phyloP scores from a whole-genome alignment of 352 stramenopile genomes.

The Blastocystis sp. region DNA sequence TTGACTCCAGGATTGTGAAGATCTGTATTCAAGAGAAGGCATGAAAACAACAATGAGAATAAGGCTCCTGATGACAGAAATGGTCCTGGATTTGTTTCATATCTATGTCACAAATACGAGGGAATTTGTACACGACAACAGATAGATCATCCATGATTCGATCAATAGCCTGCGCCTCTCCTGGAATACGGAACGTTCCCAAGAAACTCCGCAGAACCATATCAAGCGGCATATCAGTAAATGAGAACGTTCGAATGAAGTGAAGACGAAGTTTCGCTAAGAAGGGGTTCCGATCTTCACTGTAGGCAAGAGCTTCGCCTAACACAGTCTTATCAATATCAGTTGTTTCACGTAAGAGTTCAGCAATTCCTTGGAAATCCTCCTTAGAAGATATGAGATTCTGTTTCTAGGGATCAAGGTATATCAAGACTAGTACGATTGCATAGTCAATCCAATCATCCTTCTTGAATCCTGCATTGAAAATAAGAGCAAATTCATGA shows the following conservation, averaged over 20 bases:
- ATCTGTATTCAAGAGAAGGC: conserved; percentile 91
- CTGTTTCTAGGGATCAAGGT: conserved; percentile 51
- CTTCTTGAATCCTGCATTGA: conserved; percentile 77
- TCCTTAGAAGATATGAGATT: conserved; percentile 23
- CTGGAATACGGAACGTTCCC: conserved; percentile 83
- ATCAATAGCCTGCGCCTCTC: conserved; percentile 58
- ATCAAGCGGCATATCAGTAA: conserved; percentile 78
- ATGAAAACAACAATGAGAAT: conserved; percentile 92
- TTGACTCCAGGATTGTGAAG: conserved; percentile 88
- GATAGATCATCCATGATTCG: conserved; percentile 59
- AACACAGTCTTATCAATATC: conserved; percentile 85
- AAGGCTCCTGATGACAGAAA: conserved; percentile 76
- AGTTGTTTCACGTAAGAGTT: conserved; percentile 85
- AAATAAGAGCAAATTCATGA: conserved; percentile 74
- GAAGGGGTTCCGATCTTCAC: conserved; percentile 87
- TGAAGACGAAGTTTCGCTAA: conserved; percentile 75
- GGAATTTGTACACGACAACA: not conserved
- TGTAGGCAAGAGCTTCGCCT: conserved; percentile 89
- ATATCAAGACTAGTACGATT: conserved; percentile 65
- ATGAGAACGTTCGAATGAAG: conserved; percentile 84
- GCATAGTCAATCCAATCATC: conserved; percentile 76
- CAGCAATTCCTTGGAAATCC: conserved; percentile 70
- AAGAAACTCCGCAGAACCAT: conserved; percentile 84
- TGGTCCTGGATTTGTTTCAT: conserved; percentile 51
- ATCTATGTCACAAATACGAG: not conserved